Evolutionary conservation across 176 grass and related monocot species (phyloP).

Genomic region (Otatea glauca): DNA sequence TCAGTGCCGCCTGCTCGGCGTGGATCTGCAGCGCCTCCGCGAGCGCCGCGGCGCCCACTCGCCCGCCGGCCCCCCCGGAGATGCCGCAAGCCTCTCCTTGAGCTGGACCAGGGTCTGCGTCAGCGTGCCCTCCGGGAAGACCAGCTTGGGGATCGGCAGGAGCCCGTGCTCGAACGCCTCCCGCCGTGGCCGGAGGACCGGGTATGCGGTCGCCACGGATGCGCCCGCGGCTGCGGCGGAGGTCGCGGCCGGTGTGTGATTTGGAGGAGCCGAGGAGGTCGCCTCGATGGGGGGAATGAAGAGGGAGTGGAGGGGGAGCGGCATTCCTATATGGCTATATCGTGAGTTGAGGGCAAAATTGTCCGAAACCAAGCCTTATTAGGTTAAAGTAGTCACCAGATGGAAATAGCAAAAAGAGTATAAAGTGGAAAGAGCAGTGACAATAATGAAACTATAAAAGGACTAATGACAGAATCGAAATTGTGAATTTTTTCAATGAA

Average conservation of each 20-base stretch:
- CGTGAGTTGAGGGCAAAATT: too few species aligned
- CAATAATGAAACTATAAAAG: too few species aligned
- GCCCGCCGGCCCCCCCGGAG: slow-evolving; percentile 14
- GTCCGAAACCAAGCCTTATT: too few species aligned
- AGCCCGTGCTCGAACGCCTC: slow-evolving; percentile 94
- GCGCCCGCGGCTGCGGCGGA: slow-evolving; percentile 23
- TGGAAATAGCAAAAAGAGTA: too few species aligned
- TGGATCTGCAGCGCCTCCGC: slow-evolving; percentile 92
- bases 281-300: too few species aligned
- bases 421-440: too few species aligned
- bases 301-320: too few species aligned
- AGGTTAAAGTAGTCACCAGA: too few species aligned
- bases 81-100: slow-evolving; percentile 56
- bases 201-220: neutral
- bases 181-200: slow-evolving; percentile 74
- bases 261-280: too few species aligned
- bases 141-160: slow-evolving; percentile 84
- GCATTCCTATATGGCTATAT: too few species aligned
- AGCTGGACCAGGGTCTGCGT: slow-evolving; percentile 63
- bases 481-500: too few species aligned
- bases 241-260: slow-evolving; percentile 30
- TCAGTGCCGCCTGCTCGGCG: slow-evolving; percentile 62
- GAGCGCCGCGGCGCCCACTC: slow-evolving; percentile 60
- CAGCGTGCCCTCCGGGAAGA: slow-evolving; percentile 70
- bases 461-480: too few species aligned